Evolutionary conservation across 805 yeast genomes (phyloP), one percentile per base, ranked within the genome.

Genomic region (Allodekkera sacchari): DNA sequence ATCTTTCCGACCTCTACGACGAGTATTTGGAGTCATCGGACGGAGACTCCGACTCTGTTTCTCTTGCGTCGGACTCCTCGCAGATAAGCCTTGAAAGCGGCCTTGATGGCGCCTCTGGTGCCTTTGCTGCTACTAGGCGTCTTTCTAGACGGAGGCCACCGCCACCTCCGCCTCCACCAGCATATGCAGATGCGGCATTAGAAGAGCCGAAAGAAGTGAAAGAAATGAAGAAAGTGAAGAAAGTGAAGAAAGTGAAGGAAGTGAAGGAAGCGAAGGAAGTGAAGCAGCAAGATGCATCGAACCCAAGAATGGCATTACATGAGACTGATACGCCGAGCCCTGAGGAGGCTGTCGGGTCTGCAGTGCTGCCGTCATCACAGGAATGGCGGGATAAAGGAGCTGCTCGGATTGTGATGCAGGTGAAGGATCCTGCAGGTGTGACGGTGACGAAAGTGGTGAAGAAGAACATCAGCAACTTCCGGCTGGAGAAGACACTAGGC

Each of bases 401-500:
- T 3, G 82, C 83, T 0, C 64, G 65, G 21, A 52, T 70, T 4
- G 61, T 74, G 10, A 66, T 64, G 37, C 62, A 63, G 15, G 60
- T 60, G 4, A 46, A 50, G 10, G 70, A 68, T 34, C 44, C 53
- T 3, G 22, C 34, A 7, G 84, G 83, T 8, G 59, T 72, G 50
- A 55, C 61, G 5, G 57, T 54, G 47, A 79, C 70, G 36, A 68
- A 61, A 50, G 61, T 67, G 33, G 74, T 64, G 27, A 69, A 53
- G 22, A 57, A 57, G 47, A 58, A 78, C 14, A 92, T 85, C 17
- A 76, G 77, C 42, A 97, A 92, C 54, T 92, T 88, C 55, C 77
- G 75, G 42, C 77, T 92, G 46, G 95, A 95, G 11, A 76, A 82
- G 22, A 77, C 78, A 18, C 66, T 92, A 12, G 99, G 99, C 2